Base-by-base conservation (phyloP, 2,329 filamentous ascomycete species). In the Colletotrichum chrysophilum region DNA sequence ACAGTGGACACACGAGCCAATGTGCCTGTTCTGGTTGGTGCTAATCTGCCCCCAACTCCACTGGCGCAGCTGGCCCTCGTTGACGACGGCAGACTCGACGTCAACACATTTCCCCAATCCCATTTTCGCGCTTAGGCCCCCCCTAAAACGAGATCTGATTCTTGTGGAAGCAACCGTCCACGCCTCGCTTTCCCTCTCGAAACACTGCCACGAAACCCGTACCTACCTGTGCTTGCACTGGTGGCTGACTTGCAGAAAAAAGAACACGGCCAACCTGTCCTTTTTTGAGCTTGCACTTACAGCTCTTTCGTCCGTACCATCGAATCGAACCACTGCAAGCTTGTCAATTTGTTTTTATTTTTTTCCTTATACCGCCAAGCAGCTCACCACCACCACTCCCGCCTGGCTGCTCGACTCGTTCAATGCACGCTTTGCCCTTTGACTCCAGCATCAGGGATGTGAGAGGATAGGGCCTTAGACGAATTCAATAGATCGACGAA, bases 371-470 rank as follows among this genome's bases (percentile, higher is more conserved):
- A 28, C 32, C 18, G 7, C 36, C 64, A 28, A 30, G 36, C 34
- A 28, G 48, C 26, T 56, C 38, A 52, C 24, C 38, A 48, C 55
- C 36, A 28, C 21, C 28, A 14, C 9, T 55, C 7, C n/a, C 24
- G 60, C 55, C 43, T 38, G 18, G 14, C 36, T 32, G 43, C 28
- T 65, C 58, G 58, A 52, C 43, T 52, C 74, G 64, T 10, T 71
- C 34, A 65, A 68, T 75, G 64, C 74, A 64, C 64, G 56, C 43
- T 75, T 75, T 18, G 55, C 36, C 64, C 58, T 68, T 62, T 48
- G 16, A 71, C 43, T 68, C 70, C 9, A 67, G 65, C 52, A 66
- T 38, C 56, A 75, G 71, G 74, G 71, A 76, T 75, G 71, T 76
- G 43, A 76, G 70, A 76, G 55, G 55, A 62, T 36, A 68, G 30